Conservation (phyloP, 1,284 basidiomycete genomes). For the Boletus mariae region DNA sequence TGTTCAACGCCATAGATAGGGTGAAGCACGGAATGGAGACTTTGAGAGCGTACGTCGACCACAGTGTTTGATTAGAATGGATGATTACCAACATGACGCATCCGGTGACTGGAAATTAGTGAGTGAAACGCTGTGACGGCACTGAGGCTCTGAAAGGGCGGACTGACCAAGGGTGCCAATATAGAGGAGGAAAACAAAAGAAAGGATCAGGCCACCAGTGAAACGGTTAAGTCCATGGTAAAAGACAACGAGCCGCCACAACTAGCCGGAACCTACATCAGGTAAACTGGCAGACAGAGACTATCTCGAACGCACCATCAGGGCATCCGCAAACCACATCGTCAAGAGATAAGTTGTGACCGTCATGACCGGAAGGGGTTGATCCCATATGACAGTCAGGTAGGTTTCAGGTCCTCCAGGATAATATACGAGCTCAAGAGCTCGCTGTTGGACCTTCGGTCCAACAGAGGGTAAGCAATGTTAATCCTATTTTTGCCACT, state of each 20-base stretch:
- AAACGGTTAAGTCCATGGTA: not conserved
- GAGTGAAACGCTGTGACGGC: not conserved
- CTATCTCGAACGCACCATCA: not conserved
- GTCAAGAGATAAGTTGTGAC: not conserved
- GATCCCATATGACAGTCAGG: not conserved
- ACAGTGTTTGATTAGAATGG: not conserved
- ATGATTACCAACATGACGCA: not conserved
- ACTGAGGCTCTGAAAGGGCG: not conserved
- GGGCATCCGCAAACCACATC: conserved; percentile 4
- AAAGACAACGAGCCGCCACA: conserved; percentile 4
- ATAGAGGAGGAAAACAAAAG: not conserved
- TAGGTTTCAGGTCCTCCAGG: not conserved
- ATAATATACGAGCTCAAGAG: not conserved
- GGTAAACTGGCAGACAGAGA: no score
- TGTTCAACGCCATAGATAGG: conserved; percentile 1
- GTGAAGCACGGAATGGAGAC: not conserved
- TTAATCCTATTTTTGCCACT: no score
- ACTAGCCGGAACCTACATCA: not conserved
- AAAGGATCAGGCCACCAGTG: not conserved
- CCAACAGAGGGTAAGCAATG: no score
- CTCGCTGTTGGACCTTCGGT: no score
- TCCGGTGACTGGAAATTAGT: not conserved
- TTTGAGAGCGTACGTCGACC: not conserved
- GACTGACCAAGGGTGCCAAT: conserved; percentile 1
- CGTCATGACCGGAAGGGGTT: not conserved